These are phyloP conservation scores for Capsicum chinense DNA, from an alignment of 257 asterid species.

Conservation along the genomic window DNA sequence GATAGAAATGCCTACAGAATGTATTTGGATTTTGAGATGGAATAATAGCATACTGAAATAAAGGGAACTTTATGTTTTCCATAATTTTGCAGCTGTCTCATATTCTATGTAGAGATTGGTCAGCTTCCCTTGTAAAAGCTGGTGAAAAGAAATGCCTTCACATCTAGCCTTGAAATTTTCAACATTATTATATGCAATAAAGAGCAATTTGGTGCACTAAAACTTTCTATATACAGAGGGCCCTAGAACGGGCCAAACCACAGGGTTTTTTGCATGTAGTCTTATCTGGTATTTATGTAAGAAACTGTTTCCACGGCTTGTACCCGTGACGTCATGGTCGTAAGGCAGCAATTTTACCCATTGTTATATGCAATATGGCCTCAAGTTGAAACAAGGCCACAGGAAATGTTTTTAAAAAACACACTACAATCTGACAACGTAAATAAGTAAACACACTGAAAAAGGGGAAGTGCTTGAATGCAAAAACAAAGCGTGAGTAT, in stretches of 20 bases:
- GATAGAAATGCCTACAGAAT: slow-evolving; percentile 85
- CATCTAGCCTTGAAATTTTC: background rate
- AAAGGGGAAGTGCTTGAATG: background rate
- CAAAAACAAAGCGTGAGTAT: background rate
- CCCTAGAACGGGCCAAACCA: too few species aligned
- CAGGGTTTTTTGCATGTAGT: too few species aligned
- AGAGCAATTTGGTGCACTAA: too few species aligned
- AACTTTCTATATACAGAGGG: too few species aligned
- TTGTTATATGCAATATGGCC: background rate
- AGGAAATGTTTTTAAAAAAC: background rate
- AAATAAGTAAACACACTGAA: background rate
- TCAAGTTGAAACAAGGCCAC: background rate
- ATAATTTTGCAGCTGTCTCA: background rate
- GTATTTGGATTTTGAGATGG: slow-evolving; percentile 64
- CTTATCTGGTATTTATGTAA: too few species aligned
- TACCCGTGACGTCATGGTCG: too few species aligned
- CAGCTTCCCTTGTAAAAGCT: background rate
- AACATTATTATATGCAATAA: background rate
- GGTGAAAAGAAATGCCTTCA: background rate
- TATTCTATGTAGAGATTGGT: background rate
- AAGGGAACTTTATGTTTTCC: background rate
- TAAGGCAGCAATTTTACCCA: too few species aligned
- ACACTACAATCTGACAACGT: background rate
- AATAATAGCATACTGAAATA: slow-evolving; percentile 38
- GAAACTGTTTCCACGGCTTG: too few species aligned